Base-by-base conservation (phyloP, 1,139 yeast species). In the Kluyveromyces sp. region DNA sequence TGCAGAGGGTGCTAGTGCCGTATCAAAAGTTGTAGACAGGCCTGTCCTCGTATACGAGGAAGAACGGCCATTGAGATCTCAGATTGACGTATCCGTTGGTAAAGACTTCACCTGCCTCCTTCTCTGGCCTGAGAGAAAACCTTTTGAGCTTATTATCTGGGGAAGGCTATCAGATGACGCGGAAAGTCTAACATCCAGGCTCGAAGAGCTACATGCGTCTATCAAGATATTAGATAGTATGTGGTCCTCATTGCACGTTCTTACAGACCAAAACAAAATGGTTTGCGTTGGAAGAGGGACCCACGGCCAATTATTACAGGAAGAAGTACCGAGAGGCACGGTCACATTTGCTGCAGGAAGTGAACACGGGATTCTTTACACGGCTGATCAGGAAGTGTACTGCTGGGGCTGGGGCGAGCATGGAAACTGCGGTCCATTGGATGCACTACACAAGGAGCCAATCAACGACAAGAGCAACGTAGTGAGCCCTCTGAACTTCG, bases 401-500 rank as follows among this genome's bases (percentile, higher is more conserved):
- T 75, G 89, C 2, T 92, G 97, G 97, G 98, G 98, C 0, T 92
- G 98, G 98, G 96, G 96, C 20, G 98, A 92, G 59, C 98, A 92
- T 60, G 97, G 98, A 0, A 92, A 92, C 58, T 89, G 97, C 64
- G 97, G 97, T 6, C 29, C 42, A 12, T 29, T 36, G 9, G 9
- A 3, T 15, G n/a, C 25, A 11, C 25, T 6, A 19, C 26, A 19
- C 15, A 19, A 42, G n/a, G 28, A 33, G n/a, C 45, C 34, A 7
- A 40, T 45, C 25, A 57, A 55, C 36, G 63, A 56, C 36, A 41
- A 46, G 37, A 50, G 58, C 16, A 57, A 57, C 44, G 49, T 47
- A 18, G 36, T 44, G 3, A 57, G 60, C 36, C 52, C 53, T 3
- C 39, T 57, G n/a, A 57, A 54, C 36, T 36, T 37, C 9, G 36